Percentiles rank a stretch among this genome's conserved stretches.
These are phyloP conservation scores for Phytophthora macrochlamydospora DNA, from an alignment of 352 stramenopile genomes.

Conservation along the genomic window DNA sequence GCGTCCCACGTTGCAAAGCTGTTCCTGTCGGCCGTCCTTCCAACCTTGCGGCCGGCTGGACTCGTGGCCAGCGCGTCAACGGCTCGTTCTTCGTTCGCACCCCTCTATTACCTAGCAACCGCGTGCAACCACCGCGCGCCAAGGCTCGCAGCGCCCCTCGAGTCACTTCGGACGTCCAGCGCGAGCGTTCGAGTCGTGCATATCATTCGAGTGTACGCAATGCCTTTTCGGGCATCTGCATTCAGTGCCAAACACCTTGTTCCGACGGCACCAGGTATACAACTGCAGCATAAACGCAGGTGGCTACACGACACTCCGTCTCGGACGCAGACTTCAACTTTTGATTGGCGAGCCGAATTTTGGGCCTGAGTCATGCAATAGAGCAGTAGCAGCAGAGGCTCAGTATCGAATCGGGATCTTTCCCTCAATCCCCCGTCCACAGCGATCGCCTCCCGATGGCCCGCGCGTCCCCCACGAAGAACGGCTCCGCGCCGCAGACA, in stretches of 20 bases:
- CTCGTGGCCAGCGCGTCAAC: neutral
- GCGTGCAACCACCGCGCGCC: neutral
- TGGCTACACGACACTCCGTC: neutral
- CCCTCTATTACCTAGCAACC: neutral
- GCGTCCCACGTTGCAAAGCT: too few relatives aligned
- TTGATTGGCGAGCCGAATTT: constrained; percentile 12
- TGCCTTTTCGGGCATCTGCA: neutral
- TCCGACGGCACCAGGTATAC: neutral
- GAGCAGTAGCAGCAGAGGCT: neutral
- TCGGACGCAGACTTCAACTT: neutral
- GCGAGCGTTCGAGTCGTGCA: neutral
- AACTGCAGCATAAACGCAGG: too few relatives aligned
- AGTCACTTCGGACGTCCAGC: neutral
- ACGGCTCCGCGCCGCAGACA: constrained; percentile 32
- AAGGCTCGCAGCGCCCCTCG: neutral
- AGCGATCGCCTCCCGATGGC: constrained; percentile 17
- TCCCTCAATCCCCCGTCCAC: constrained; percentile 10
- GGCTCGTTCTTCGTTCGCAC: neutral
- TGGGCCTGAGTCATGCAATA: neutral
- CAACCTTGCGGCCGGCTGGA: too few relatives aligned
- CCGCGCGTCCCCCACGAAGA: constrained; percentile 30
- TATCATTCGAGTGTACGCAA: neutral
- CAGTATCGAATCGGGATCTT: constrained; percentile 20
- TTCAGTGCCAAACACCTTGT: too few relatives aligned
- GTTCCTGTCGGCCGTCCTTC: too few relatives aligned